Base-by-base conservation (phyloP, 1,284 basidiomycete species). In the Anthracocystis walkeri region DNA sequence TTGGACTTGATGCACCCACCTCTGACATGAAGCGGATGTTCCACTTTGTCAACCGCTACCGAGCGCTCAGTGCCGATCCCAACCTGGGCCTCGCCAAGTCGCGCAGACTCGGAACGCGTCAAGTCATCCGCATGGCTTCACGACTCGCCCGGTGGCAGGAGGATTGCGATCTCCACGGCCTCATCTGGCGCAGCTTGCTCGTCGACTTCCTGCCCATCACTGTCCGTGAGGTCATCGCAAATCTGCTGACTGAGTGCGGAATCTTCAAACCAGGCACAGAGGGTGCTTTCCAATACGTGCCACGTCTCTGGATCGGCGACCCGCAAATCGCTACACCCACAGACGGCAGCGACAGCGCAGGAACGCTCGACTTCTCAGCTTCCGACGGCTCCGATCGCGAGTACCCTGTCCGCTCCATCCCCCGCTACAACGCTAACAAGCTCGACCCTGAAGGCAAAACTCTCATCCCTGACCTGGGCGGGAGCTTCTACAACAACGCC, bases 121-220 rank as follows among this genome's bases (percentile, higher is more conserved):
- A 81, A 48, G 75, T 86, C 25, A 76, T 86, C 20, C 79, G 86
- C 16, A 83, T 86, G 52, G 84, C 84, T 0, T 50, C 56, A 10
- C 73, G 85, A 21, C 65, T 86, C 1, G 82, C 84, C 0, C 45
- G 31, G 1, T 80, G 74, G 66, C 82, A 85, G 14, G 80, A 82
- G 33, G 77, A 79, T 21, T 69, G 65, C 60, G 83, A 85, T 48
- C 29, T 86, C 35, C 73, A 83, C 46, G 65, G 62, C 7, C 66
- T 86, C 20, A 44, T 86, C 33, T 81, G 83, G 51, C 65, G 86
- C 4, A 80, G 78, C 16, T 65, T 86, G 45, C 78, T 86, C 20
- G 78, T 82, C 42, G 84, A 85, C 57, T 86, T 86, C 63, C 51
- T 86, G 31, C 86, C 86, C 2, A 68, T 77, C 42, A 86, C 85